phyloP scores from a whole-genome alignment of 257 asterid species.

The Solanum rostratum region DNA sequence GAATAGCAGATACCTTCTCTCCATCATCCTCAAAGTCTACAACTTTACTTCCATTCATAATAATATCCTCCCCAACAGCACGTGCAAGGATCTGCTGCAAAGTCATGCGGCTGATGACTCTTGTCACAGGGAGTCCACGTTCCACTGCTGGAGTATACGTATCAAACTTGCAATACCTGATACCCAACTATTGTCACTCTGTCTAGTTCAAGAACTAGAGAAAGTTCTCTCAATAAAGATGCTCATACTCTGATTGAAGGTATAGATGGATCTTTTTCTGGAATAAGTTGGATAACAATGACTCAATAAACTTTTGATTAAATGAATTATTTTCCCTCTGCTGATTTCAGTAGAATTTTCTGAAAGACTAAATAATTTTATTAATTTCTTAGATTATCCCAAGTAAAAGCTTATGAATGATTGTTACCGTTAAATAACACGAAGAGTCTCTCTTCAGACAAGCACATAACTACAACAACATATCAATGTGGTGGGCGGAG shows the following conservation, averaged over 20 bases:
- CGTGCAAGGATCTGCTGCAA: conserved; percentile 78
- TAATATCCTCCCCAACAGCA: conserved; percentile 75
- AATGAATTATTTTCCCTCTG: neutral
- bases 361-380: neutral
- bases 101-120: conserved; percentile 89
- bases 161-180: conserved; percentile 94
- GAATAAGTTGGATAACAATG: neutral
- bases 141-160: conserved; percentile 95
- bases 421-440: neutral
- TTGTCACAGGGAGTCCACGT: conserved; percentile 85
- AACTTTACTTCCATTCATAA: conserved; percentile 71
- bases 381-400: neutral
- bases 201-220: neutral
- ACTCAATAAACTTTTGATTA: neutral
- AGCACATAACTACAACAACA: neutral
- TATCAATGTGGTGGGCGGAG: neutral
- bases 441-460: neutral
- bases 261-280: neutral
- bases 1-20: conserved; percentile 33
- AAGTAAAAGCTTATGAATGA: neutral
- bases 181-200: conserved; percentile 24
- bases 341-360: neutral
- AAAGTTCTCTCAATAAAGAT: neutral
- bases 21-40: conserved; percentile 65
- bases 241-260: neutral